These are phyloP conservation scores for Teratosphaeria zuluensis DNA, from an alignment of 2,329 filamentous ascomycete genomes.

Conservation along the genomic window DNA sequence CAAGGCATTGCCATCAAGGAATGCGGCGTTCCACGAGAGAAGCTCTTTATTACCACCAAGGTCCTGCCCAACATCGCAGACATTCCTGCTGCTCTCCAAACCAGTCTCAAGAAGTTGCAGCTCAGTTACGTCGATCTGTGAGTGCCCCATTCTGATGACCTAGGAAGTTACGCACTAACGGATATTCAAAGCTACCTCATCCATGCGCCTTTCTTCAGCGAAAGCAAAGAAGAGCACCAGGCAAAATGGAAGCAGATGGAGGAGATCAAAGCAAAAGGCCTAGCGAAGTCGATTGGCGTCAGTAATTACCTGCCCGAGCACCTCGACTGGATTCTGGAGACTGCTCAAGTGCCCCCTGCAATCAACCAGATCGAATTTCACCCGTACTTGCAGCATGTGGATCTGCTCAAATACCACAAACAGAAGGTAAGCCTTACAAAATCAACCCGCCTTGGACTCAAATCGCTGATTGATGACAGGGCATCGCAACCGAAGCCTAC, in stretches of 20 bases:
- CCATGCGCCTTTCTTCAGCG: slow-evolving; percentile 50
- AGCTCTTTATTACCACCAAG: slow-evolving; percentile 48
- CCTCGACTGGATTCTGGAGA: slow-evolving; percentile 44
- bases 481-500: slow-evolving; percentile 40
- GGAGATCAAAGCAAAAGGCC: slow-evolving; percentile 44
- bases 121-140: slow-evolving; percentile 55
- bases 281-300: slow-evolving; percentile 53
- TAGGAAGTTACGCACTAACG: not conserved
- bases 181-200: slow-evolving; percentile 46
- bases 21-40: slow-evolving; percentile 34
- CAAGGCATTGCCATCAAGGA: slow-evolving; percentile 38
- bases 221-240: slow-evolving; percentile 46
- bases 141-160: slow-evolving; percentile 8
- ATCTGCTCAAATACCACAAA: slow-evolving; percentile 46
- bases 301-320: slow-evolving; percentile 50
- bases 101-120: slow-evolving; percentile 50
- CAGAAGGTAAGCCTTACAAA: slow-evolving; percentile 13
- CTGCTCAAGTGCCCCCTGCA: slow-evolving; percentile 47
- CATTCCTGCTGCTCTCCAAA: slow-evolving; percentile 45
- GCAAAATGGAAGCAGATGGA: slow-evolving; percentile 53
- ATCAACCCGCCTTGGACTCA: not conserved
- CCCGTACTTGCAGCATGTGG: slow-evolving; percentile 54
- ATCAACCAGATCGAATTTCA: slow-evolving; percentile 63
- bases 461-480: slow-evolving; percentile 17
- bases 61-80: slow-evolving; percentile 44